Evolutionary conservation across 257 asterid genomes (phyloP).

Genomic region (Gentiana straminea): DNA sequence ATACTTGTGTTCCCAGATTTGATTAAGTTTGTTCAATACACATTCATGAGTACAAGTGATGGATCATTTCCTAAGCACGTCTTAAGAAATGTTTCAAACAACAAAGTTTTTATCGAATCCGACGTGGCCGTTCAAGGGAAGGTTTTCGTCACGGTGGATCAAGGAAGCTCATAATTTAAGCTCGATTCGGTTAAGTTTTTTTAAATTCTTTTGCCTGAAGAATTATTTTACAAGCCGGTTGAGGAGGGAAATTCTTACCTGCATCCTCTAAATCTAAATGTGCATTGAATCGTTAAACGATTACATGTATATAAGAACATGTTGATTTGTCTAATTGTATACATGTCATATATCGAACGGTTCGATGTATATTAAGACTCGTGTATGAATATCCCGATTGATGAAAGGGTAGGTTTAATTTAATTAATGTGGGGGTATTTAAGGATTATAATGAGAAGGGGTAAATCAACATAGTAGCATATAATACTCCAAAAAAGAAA

Average conservation of each 20-base stretch:
- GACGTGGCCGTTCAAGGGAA: slow-evolving; percentile 36
- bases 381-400: too few relatives aligned
- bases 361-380: too few relatives aligned
- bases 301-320: too few relatives aligned
- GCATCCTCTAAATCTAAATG: too few relatives aligned
- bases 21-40: slow-evolving; percentile 50
- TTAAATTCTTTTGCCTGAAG: background rate
- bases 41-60: slow-evolving; percentile 28
- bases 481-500: too few relatives aligned
- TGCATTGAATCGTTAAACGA: too few relatives aligned
- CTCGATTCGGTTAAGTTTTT: background rate
- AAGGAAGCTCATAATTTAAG: slow-evolving; percentile 25
- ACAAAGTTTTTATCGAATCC: slow-evolving; percentile 49
- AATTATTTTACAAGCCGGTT: background rate
- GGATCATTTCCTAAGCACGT: slow-evolving; percentile 45
- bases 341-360: too few relatives aligned
- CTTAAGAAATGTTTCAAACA: slow-evolving; percentile 40
- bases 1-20: slow-evolving; percentile 53
- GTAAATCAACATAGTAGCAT: too few relatives aligned
- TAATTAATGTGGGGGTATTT: too few relatives aligned
- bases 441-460: too few relatives aligned
- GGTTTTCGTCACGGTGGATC: slow-evolving; percentile 54
- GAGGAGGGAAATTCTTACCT: background rate
- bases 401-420: too few relatives aligned
- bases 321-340: too few relatives aligned